These are phyloP conservation scores for Myriangium duriaei DNA, from an alignment of 2,329 filamentous ascomycete species.

Conservation along the genomic window DNA sequence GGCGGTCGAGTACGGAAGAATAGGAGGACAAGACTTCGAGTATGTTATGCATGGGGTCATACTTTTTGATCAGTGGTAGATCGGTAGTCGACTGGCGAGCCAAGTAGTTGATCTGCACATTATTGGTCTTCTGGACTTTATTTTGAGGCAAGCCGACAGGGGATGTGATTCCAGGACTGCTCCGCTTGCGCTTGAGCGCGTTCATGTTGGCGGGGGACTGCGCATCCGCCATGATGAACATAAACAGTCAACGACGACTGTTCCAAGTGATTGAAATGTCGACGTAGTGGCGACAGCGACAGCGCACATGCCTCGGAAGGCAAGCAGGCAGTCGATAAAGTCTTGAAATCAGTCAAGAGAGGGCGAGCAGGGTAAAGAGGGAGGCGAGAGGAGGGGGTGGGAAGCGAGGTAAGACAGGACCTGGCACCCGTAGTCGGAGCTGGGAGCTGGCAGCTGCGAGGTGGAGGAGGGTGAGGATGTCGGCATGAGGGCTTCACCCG, in stretches of 20 bases:
- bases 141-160: slow-evolving; percentile 24
- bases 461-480: slow-evolving; percentile 3
- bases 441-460: neutral
- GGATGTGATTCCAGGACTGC: slow-evolving; percentile 21
- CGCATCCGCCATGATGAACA: slow-evolving; percentile 9
- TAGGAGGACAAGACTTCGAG: slow-evolving; percentile 65
- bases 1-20: slow-evolving; percentile 70
- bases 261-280: slow-evolving; percentile 1
- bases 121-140: slow-evolving; percentile 40
- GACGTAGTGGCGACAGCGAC: neutral
- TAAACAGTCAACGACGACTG: too few relatives aligned
- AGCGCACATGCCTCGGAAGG: slow-evolving; percentile 7
- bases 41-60: slow-evolving; percentile 63
- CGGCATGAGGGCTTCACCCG: too few relatives aligned
- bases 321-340: neutral
- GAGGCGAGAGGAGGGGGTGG: slow-evolving; percentile 7
- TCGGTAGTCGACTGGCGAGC: slow-evolving; percentile 50
- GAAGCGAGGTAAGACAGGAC: too few relatives aligned
- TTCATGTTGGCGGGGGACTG: slow-evolving; percentile 17
- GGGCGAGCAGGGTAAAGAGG: slow-evolving; percentile 2
- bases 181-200: slow-evolving; percentile 36
- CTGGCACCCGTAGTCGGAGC: too few relatives aligned
- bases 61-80: slow-evolving; percentile 48
- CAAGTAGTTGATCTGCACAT: slow-evolving; percentile 54
- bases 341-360: too few relatives aligned